These are phyloP conservation scores for Penicillium cosmopolitanum DNA, from an alignment of 495 filamentous ascomycete genomes.

Conservation along the genomic window DNA sequence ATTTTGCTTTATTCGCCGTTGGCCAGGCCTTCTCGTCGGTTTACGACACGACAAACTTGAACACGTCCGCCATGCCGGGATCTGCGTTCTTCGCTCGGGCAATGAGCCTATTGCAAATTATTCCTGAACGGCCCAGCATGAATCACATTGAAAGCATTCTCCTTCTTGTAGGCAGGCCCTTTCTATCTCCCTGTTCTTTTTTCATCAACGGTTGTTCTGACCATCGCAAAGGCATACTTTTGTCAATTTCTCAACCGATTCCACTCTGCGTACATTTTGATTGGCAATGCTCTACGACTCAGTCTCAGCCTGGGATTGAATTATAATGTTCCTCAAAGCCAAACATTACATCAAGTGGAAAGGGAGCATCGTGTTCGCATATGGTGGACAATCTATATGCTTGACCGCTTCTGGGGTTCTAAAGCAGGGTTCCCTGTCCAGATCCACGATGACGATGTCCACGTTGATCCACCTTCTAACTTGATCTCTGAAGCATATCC, in stretches of 20 bases:
- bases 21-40: conserved; percentile 37
- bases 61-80: conserved; percentile 34
- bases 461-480: conserved; percentile 40
- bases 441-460: conserved; percentile 44
- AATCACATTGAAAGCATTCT: conserved; percentile 42
- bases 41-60: conserved; percentile 24
- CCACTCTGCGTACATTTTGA: conserved; percentile 39
- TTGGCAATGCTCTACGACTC: conserved; percentile 41
- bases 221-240: conserved; percentile 33
- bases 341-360: conserved; percentile 37
- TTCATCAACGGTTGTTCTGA: neutral
- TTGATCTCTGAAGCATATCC: conserved; percentile 25
- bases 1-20: conserved; percentile 43
- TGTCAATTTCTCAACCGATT: conserved; percentile 45
- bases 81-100: conserved; percentile 40
- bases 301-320: conserved; percentile 42
- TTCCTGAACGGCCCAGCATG: conserved; percentile 42
- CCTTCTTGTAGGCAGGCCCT: conserved; percentile 29
- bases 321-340: conserved; percentile 41
- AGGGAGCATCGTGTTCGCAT: conserved; percentile 43
- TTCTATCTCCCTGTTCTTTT: neutral
- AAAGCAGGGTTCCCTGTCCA: conserved; percentile 42
- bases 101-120: conserved; percentile 35
- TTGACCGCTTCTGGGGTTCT: conserved; percentile 46
- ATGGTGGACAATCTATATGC: conserved; percentile 48